These are phyloP conservation scores for Collybia sp. DNA, from an alignment of 768 basidiomycete genomes.

Conservation along the genomic window DNA sequence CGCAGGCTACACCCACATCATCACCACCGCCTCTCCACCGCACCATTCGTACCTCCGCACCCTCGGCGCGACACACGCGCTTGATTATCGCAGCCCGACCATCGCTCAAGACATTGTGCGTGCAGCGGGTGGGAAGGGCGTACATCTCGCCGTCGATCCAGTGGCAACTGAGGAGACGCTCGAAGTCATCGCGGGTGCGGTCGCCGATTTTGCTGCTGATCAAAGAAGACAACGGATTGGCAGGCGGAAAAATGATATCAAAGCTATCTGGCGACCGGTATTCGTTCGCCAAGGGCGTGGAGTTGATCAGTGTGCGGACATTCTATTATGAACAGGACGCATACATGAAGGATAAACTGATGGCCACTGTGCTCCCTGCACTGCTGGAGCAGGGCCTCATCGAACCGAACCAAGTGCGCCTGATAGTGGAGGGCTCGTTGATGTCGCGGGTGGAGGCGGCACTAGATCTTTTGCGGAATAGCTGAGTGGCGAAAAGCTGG, in stretches of 20 bases:
- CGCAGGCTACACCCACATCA: constrained; percentile 33
- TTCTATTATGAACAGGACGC: constrained; percentile 36
- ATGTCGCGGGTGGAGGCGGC: constrained; percentile 36
- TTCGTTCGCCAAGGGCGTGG: constrained; percentile 30
- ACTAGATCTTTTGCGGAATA: constrained; percentile 39
- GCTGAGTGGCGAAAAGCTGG: constrained; percentile 47
- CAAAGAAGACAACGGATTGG: constrained; percentile 36
- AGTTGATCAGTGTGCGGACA: constrained; percentile 33
- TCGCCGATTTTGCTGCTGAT: constrained; percentile 38
- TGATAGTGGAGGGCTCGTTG: constrained; percentile 38
- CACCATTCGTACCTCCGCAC: constrained; percentile 23
- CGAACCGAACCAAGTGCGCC: constrained; percentile 32
- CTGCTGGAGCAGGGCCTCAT: constrained; percentile 33
- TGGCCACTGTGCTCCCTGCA: constrained; percentile 40
- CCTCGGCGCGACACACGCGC: constrained; percentile 29
- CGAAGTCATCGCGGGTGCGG: constrained; percentile 27
- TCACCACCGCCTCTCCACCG: constrained; percentile 29
- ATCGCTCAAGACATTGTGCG: constrained; percentile 22
- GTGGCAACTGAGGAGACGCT: constrained; percentile 29
- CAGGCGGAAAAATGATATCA: constrained; percentile 23
- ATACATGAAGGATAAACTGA: constrained; percentile 34
- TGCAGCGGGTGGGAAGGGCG: constrained; percentile 18
- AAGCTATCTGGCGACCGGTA: constrained; percentile 28
- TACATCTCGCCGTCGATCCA: constrained; percentile 26
- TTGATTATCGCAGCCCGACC: constrained; percentile 28